phyloP scores from a whole-genome alignment of 805 yeast species.

The Kuraishia floccosa region DNA sequence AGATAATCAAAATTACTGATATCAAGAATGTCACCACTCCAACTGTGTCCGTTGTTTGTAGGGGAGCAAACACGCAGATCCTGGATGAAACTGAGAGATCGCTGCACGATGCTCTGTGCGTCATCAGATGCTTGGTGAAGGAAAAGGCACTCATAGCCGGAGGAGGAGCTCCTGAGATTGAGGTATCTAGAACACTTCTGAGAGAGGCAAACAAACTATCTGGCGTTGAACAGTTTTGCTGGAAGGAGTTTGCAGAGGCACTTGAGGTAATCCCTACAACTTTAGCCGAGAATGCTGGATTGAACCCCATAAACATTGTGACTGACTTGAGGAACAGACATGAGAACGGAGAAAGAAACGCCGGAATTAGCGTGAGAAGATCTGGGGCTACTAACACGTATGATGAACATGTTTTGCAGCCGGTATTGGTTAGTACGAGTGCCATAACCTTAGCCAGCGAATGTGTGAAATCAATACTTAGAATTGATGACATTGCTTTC shows the following conservation, averaged over 20 bases:
- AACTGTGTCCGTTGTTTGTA: slow-evolving; percentile 81
- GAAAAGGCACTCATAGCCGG: slow-evolving; percentile 91
- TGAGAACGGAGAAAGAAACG: slow-evolving; percentile 79
- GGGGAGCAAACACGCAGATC: slow-evolving; percentile 89
- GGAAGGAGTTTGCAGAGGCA: slow-evolving; percentile 86
- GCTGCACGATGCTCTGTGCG: slow-evolving; percentile 95
- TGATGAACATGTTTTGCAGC: slow-evolving; percentile 93
- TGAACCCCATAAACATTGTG: slow-evolving; percentile 82
- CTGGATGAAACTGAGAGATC: slow-evolving; percentile 97
- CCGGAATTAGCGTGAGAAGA: slow-evolving; percentile 94
- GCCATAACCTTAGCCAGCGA: slow-evolving; percentile 93
- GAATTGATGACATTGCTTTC: slow-evolving; percentile 95
- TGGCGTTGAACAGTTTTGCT: slow-evolving; percentile 86
- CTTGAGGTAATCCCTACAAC: slow-evolving; percentile 90
- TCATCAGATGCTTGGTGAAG: slow-evolving; percentile 76
- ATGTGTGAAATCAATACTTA: slow-evolving; percentile 87
- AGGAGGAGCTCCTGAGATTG: slow-evolving; percentile 97
- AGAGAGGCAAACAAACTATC: slow-evolving; percentile 62
- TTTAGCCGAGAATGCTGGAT: slow-evolving; percentile 90
- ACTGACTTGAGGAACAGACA: slow-evolving; percentile 89
- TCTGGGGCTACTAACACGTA: slow-evolving; percentile 86
- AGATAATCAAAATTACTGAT: slow-evolving; percentile 80
- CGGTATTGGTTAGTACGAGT: slow-evolving; percentile 88
- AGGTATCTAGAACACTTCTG: slow-evolving; percentile 63
- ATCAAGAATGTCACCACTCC: slow-evolving; percentile 46